Conservation (phyloP, 2,329 filamentous ascomycete species). For the Torrubiella hemipterigena region DNA sequence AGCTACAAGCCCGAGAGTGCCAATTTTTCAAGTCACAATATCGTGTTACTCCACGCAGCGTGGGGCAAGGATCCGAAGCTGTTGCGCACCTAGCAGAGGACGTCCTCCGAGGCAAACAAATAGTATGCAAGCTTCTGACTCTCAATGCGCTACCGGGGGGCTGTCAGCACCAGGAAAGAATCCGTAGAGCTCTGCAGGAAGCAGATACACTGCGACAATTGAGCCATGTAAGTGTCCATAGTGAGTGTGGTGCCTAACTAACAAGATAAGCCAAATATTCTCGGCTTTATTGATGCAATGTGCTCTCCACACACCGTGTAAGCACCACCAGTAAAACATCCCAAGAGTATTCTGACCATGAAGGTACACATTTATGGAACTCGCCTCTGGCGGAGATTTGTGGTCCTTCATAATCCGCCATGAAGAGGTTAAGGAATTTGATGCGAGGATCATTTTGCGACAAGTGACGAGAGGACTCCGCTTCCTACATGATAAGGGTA, state of each 20-base stretch:
- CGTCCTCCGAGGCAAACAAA: conserved; percentile 37
- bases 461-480: conserved; percentile 33
- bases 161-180: conserved; percentile 13
- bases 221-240: conserved; percentile 33
- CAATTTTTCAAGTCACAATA: conserved; percentile 22
- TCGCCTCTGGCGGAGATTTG: conserved; percentile 43
- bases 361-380: conserved; percentile 44
- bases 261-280: conserved; percentile 36
- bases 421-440: conserved; percentile 23
- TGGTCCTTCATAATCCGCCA: conserved; percentile 33
- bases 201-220: conserved; percentile 39
- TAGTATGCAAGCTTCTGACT: conserved; percentile 58
- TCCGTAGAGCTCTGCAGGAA: conserved; percentile 32
- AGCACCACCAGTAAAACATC: conserved; percentile 12
- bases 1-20: conserved; percentile 19
- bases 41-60: conserved; percentile 18
- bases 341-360: not conserved
- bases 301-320: conserved; percentile 34
- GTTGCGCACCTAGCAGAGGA: conserved; percentile 30
- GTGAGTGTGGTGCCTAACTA: not conserved
- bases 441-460: conserved; percentile 30
- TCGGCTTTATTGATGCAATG: conserved; percentile 38
- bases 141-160: conserved; percentile 24
- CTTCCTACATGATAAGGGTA: conserved; percentile 36
- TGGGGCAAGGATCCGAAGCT: conserved; percentile 25